Base-by-base conservation (phyloP, 805 yeast species). In the Metschnikowia orientalis region DNA sequence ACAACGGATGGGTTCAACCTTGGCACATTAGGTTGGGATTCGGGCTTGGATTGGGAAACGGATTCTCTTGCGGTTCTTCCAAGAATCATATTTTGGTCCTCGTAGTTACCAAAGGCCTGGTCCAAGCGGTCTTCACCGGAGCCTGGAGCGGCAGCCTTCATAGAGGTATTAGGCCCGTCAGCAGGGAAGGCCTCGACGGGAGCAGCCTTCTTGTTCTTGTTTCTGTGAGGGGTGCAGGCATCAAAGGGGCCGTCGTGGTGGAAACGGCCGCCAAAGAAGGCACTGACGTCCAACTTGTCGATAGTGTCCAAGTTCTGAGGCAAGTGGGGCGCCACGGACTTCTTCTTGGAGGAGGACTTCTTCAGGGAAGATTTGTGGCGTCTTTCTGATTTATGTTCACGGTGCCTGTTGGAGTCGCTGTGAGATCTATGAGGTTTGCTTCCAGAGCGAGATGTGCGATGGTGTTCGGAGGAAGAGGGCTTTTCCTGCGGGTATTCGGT, bases 181-280 rank as follows among this genome's bases (percentile, higher is more conserved):
- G 73, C 84, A 0, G 97, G 96, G 71, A 90, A 92, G 1, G 98
- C 98, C 64, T 77, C 67, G 10, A 92, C 96, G 4, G 98, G 98
- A 0, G 97, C 95, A 28, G 77, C 79, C 52, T 70, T 66, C 44
- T 61, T 63, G 37, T 75, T 69, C 61, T 82, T 84, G 61, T 92
- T 92, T 57, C 97, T 79, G 58, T 86, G 95, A 6, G 98, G 97
- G 3, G 94, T 84, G 59, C 97, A 90, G 1, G 98, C 98, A 57
- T 92, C 98, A 56, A 92, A 92, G 10, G 98, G 98, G 8, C 98
- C 98, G 62, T 92, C 98, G 59, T 92, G 97, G 59, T 92, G 98
- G 71, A 92, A 92, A 2, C 94, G 86, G 30, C 85, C 80, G 16
- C 96, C 97, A 55, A 85, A 89, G 41, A 89, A 72, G 1, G 95